These are phyloP conservation scores for Hippophae rhamnoides DNA, from an alignment of 306 rosid species.

Conservation along the genomic window DNA sequence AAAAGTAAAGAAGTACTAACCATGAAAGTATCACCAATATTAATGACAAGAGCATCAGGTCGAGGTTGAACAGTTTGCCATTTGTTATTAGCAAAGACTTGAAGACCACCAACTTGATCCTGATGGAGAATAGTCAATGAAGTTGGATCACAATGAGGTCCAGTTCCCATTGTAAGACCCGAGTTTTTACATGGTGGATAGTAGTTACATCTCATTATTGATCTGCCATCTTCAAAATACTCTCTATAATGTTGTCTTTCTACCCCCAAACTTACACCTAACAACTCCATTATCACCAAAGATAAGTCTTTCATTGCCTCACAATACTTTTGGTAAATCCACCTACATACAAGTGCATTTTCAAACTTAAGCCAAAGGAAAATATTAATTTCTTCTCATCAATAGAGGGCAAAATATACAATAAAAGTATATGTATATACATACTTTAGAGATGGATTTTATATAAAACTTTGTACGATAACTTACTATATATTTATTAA, in stretches of 20 bases:
- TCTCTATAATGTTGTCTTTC: slow-evolving; percentile 33
- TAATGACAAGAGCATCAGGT: slow-evolving; percentile 55
- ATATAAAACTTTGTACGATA: too few species aligned
- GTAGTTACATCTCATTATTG: slow-evolving; percentile 72
- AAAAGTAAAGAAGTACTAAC: slow-evolving; percentile 20
- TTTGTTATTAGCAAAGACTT: slow-evolving; percentile 43
- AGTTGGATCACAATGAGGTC: slow-evolving; percentile 78
- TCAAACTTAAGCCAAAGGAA: not conserved
- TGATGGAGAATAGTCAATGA: slow-evolving; percentile 74
- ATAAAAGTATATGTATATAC: not conserved
- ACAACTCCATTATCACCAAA: slow-evolving; percentile 47
- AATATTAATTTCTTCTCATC: not conserved
- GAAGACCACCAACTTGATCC: slow-evolving; percentile 69
- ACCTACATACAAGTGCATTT: slow-evolving; percentile 14
- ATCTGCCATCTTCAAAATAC: slow-evolving; percentile 53
- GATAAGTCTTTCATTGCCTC: slow-evolving; percentile 49
- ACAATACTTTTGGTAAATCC: slow-evolving; percentile 59
- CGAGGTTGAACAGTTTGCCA: slow-evolving; percentile 60
- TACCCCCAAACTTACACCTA: slow-evolving; percentile 59
- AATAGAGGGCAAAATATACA: not conserved
- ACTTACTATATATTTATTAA: too few species aligned
- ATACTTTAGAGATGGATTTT: too few species aligned
- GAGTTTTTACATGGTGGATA: slow-evolving; percentile 60
- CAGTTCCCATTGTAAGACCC: slow-evolving; percentile 56
- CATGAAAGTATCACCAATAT: slow-evolving; percentile 73